Evolutionary conservation across 805 yeast genomes (phyloP).

Genomic region (Wickerhamia fluorescens): DNA sequence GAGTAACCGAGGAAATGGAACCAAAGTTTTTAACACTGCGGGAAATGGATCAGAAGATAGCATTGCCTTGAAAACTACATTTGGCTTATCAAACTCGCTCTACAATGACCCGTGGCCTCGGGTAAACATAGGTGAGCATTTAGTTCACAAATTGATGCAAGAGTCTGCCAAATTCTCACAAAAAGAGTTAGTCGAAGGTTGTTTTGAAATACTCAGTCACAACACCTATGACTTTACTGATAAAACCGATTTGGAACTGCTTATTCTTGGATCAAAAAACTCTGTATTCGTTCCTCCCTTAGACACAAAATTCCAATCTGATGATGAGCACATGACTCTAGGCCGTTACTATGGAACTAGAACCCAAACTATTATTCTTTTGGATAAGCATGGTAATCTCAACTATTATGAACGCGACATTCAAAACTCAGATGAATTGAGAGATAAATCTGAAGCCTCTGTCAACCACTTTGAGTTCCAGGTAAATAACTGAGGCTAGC

Average conservation of each 20-base stretch:
- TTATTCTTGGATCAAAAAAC: constrained; percentile 36
- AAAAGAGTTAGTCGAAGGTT: constrained; percentile 33
- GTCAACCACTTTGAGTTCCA: constrained; percentile 4
- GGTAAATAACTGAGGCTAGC: not conserved
- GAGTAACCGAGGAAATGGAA: constrained; percentile 43
- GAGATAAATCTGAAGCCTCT: not conserved
- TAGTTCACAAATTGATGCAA: constrained; percentile 14
- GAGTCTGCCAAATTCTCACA: constrained; percentile 11
- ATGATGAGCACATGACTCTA: constrained; percentile 8
- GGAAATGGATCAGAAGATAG: constrained; percentile 10
- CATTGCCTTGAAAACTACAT: constrained; percentile 23
- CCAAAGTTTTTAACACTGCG: constrained; percentile 17
- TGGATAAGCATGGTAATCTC: constrained; percentile 44
- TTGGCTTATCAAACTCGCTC: constrained; percentile 67
- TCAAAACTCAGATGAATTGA: constrained; percentile 37
- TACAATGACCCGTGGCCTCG: constrained; percentile 71
- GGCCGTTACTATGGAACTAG: constrained; percentile 78
- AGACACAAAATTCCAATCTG: constrained; percentile 13
- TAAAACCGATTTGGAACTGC: not conserved
- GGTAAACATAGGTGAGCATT: constrained; percentile 42
- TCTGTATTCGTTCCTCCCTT: constrained; percentile 74
- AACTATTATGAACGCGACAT: constrained; percentile 58
- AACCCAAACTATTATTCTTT: constrained; percentile 71
- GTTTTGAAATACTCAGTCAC: constrained; percentile 49
- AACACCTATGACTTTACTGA: constrained; percentile 25